phyloP scores from a whole-genome alignment of 768 basidiomycete genomes.

The Suillus sp. region DNA sequence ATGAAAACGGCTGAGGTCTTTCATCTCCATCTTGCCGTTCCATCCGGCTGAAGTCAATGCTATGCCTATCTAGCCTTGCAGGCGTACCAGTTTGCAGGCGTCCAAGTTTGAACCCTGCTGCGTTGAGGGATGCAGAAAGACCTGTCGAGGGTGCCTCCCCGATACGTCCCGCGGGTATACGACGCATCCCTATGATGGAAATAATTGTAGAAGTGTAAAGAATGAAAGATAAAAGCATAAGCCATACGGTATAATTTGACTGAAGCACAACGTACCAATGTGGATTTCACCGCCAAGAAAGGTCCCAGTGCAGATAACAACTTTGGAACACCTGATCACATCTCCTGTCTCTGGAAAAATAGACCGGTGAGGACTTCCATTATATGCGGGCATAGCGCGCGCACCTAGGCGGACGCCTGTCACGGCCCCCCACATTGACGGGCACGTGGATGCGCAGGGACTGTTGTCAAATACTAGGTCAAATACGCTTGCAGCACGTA shows the following conservation, averaged over 20 bases:
- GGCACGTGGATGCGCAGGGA: constrained; percentile 24
- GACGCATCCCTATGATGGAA: constrained; percentile 54
- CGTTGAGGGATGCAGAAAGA: constrained; percentile 71
- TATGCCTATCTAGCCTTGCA: constrained; percentile 68
- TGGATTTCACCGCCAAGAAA: constrained; percentile 92
- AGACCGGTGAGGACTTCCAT: constrained; percentile 5
- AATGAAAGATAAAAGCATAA: not conserved
- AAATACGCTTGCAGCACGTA: constrained; percentile 75
- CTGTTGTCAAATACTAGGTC: constrained; percentile 69
- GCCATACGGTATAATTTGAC: not conserved
- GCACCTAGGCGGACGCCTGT: constrained; percentile 70
- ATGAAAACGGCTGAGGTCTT: constrained; percentile 74
- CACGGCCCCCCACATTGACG: constrained; percentile 52
- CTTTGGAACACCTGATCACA: constrained; percentile 71
- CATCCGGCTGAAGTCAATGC: constrained; percentile 69
- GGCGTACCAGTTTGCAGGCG: constrained; percentile 88
- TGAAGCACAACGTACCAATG: constrained; percentile 53
- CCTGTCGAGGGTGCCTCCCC: constrained; percentile 72
- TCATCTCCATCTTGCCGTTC: constrained; percentile 67
- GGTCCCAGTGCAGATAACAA: constrained; percentile 89
- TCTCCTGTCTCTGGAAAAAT: constrained; percentile 65
- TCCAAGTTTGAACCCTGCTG: constrained; percentile 80
- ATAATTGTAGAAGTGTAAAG: not conserved
- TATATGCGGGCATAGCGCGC: constrained; percentile 9
- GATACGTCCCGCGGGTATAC: constrained; percentile 78